These are phyloP conservation scores for Paragyromitra xinjiangensis DNA, from an alignment of 495 filamentous ascomycete species.

Conservation along the genomic window DNA sequence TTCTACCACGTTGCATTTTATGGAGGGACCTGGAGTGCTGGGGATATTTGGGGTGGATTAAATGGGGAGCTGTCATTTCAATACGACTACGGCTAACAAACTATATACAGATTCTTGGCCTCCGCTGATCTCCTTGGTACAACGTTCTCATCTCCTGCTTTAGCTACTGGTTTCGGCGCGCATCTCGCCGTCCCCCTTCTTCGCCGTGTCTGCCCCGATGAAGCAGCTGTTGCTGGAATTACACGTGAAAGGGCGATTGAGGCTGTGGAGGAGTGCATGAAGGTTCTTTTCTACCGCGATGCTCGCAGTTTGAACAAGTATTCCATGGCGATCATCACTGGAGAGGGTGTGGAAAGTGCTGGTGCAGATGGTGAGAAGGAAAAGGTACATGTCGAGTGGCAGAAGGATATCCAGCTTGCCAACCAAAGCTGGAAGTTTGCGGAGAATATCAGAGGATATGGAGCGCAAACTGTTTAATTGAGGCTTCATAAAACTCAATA, in stretches of 20 bases:
- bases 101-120: constrained; percentile 71
- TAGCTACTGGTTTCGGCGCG: constrained; percentile 93
- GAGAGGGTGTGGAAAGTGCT: constrained; percentile 76
- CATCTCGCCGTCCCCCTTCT: constrained; percentile 92
- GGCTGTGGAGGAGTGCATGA: constrained; percentile 89
- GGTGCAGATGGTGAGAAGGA: constrained; percentile 73
- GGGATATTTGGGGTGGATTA: neutral
- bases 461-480: constrained; percentile 69
- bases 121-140: constrained; percentile 92
- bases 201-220: constrained; percentile 80
- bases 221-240: constrained; percentile 73
- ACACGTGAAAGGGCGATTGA: constrained; percentile 80
- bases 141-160: constrained; percentile 81
- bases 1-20: constrained; percentile 7
- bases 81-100: neutral
- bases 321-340: constrained; percentile 86
- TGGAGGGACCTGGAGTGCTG: too few species aligned
- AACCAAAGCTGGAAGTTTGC: constrained; percentile 97
- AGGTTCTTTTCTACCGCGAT: constrained; percentile 97
- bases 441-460: constrained; percentile 81
- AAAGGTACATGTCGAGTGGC: constrained; percentile 59
- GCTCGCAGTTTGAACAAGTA: constrained; percentile 91
- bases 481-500: constrained; percentile 11
- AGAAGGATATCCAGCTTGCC: constrained; percentile 62
- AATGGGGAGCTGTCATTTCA: neutral